A percentile compares a stretch with the other conserved stretches of the same genome.
These are phyloP conservation scores for Ailanthus altissimus DNA, from an alignment of 345 rosid genomes.

Conservation along the genomic window DNA sequence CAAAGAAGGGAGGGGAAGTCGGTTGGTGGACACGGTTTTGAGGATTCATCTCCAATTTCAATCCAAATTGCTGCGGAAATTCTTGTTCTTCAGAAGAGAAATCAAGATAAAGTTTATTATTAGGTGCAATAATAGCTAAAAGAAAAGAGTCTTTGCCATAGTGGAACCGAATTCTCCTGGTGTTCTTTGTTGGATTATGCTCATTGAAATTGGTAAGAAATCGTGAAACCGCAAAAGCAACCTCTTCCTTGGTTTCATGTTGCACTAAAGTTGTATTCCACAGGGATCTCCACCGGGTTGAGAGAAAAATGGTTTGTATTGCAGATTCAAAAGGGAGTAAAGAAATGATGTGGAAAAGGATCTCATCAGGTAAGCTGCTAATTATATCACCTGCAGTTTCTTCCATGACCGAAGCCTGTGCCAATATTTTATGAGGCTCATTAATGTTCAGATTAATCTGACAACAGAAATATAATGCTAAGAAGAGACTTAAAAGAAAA, in stretches of 20 bases:
- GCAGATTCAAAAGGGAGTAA: constrained; percentile 63
- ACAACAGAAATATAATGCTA: not conserved
- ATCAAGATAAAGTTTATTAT: constrained; percentile 40
- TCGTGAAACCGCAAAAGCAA: constrained; percentile 32
- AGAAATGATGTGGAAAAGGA: constrained; percentile 54
- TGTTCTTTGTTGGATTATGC: constrained; percentile 43
- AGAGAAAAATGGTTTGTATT: constrained; percentile 51
- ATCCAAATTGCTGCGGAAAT: constrained; percentile 20
- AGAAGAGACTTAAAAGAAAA: not conserved
- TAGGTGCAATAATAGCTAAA: constrained; percentile 46
- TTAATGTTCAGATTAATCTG: not conserved
- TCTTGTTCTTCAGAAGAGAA: constrained; percentile 42
- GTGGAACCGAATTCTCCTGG: constrained; percentile 43
- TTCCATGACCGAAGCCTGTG: not conserved
- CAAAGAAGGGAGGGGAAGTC: constrained; percentile 34
- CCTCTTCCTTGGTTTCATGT: constrained; percentile 43
- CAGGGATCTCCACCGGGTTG: constrained; percentile 45
- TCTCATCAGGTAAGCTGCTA: constrained; percentile 56
- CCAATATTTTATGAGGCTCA: not conserved
- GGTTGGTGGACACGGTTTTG: constrained; percentile 25
- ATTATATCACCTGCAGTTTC: constrained; percentile 34
- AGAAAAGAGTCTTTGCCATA: constrained; percentile 39
- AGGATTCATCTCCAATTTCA: constrained; percentile 39
- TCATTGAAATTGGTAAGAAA: constrained; percentile 53
- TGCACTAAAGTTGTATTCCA: constrained; percentile 52